Evolutionary conservation across 345 rosid genomes (phyloP), one percentile per base, ranked within the genome.

Genomic region (Durio zibethinus): DNA sequence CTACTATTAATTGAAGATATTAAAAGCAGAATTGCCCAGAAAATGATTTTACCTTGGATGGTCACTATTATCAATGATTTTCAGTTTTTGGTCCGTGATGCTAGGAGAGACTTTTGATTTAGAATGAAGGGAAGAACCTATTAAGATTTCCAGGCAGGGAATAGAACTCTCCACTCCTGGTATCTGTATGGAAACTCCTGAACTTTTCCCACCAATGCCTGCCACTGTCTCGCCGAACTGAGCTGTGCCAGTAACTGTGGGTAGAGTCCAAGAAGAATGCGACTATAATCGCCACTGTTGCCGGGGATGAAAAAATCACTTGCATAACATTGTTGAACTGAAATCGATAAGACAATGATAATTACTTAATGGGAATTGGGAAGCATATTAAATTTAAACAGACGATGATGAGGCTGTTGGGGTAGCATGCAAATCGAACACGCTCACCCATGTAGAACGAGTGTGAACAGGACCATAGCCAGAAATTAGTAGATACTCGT

Each of bases 171-270:
- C 87, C 96, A 27, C 85, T 93, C 78, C 93, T 84, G 20, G 84
- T 40, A 82, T 95, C 98, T 25, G 86, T 77, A 8, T 79, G 72
- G 77, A 80, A 93, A 11, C 35, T 63, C 66, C 89, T 81, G 82
- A 95, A 95, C 80, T 90, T 93, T 40, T 42, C 90, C 94, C 96
- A 92, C 97, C 99, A 95, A 61, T 93, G 98, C 74, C 98, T 86
- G 62, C 98, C 98, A 74, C 91, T 89, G 81, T 95, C 99, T 74
- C 86, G 84, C 73, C 91, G 71, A 18, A 86, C 86, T 0, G 91
- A 76, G 66, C 67, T 78, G 56, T 92, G 85, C 29, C 92, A 85
- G 3, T 77, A 70, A 78, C 90, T 82, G 61, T 88, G 97, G 69
- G 94, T 90, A 83, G 78, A 18, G 60, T 93, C 98, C 86, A 96